phyloP scores from a whole-genome alignment of 2,329 filamentous ascomycete species.

The Trichoderma atrobrunneum region DNA sequence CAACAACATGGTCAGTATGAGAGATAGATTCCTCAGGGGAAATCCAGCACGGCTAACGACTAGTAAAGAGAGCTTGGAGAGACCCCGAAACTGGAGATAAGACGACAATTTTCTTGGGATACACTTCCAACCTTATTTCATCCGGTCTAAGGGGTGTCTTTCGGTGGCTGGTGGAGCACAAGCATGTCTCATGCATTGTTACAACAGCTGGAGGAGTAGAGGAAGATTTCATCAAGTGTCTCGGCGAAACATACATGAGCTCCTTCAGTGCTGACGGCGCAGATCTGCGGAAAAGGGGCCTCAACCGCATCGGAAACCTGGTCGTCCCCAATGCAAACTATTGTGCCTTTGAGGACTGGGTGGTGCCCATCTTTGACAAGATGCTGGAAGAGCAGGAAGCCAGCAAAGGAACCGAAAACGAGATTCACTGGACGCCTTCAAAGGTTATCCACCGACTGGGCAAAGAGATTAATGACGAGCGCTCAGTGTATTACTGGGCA shows the following conservation, averaged over 20 bases:
- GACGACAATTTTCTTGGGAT: constrained; percentile 95
- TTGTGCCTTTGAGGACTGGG: constrained; percentile 96
- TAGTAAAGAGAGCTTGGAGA: constrained; percentile 65
- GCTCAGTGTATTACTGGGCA: constrained; percentile 95
- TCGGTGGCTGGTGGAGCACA: constrained; percentile 89
- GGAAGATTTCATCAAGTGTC: constrained; percentile 97
- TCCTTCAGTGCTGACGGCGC: constrained; percentile 77
- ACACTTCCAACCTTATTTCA: constrained; percentile 96
- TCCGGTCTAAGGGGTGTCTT: constrained; percentile 89
- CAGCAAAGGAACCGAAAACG: constrained; percentile 63
- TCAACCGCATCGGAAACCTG: constrained; percentile 95
- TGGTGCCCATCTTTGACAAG: constrained; percentile 88
- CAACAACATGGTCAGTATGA: constrained; percentile 77
- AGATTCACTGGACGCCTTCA: constrained; percentile 88
- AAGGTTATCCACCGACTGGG: constrained; percentile 88
- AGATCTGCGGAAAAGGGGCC: constrained; percentile 74
- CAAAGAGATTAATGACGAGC: constrained; percentile 89
- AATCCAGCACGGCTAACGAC: background rate
- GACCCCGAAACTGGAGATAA: constrained; percentile 74
- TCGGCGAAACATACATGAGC: constrained; percentile 89
- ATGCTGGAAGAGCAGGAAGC: constrained; percentile 94
- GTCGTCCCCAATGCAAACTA: constrained; percentile 95
- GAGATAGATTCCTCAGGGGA: background rate
- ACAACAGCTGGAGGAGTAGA: constrained; percentile 94
- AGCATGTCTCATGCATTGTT: constrained; percentile 88